Evolutionary conservation across 331 rosid species (phyloP).

Genomic region (Quercus lobata): DNA sequence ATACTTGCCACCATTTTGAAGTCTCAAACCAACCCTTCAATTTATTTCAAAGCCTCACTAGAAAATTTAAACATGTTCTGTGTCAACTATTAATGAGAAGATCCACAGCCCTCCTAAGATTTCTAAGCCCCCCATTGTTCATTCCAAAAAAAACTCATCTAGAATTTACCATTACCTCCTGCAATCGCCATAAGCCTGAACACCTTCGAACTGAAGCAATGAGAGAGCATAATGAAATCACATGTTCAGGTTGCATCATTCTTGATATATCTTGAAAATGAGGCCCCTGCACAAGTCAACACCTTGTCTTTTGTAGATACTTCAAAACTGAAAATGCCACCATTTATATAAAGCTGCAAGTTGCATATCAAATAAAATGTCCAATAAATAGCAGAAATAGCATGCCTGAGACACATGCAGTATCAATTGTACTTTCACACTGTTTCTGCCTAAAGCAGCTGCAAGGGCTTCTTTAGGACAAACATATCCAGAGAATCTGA

Average conservation of each 20-base stretch:
- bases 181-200: constrained; percentile 66
- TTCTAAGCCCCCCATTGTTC: too few species aligned
- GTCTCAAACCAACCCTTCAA: too few species aligned
- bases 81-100: too few species aligned
- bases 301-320: constrained; percentile 16
- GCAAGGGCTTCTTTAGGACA: constrained; percentile 69
- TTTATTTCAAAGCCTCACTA: too few species aligned
- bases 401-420: constrained; percentile 56
- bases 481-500: constrained; percentile 57
- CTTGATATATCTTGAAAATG: constrained; percentile 49
- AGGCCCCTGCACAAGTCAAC: constrained; percentile 50
- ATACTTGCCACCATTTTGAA: too few species aligned
- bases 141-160: not conserved
- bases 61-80: too few species aligned
- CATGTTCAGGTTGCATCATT: constrained; percentile 50
- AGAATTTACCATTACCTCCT: constrained; percentile 47
- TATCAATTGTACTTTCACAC: constrained; percentile 42
- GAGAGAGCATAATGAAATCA: constrained; percentile 52
- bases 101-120: too few species aligned
- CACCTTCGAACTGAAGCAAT: constrained; percentile 64
- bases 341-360: constrained; percentile 1
- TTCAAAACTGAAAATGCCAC: not conserved
- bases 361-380: not conserved
- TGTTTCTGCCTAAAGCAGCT: constrained; percentile 62
- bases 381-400: constrained; percentile 14